These are phyloP conservation scores for Aureobasidium mangrovei DNA, from an alignment of 2,329 filamentous ascomycete species.

Conservation along the genomic window DNA sequence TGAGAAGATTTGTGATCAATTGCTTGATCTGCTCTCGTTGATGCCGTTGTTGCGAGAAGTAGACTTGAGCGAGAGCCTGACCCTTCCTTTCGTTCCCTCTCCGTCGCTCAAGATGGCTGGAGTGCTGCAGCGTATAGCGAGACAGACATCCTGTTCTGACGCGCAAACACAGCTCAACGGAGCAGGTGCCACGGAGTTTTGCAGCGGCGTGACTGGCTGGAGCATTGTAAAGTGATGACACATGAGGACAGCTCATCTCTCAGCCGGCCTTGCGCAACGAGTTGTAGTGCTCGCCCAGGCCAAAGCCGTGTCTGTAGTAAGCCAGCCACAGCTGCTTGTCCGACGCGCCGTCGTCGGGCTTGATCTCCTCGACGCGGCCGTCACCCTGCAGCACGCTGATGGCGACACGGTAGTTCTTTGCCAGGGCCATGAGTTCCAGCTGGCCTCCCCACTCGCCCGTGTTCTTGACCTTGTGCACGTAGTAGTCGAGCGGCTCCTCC, in stretches of 20 bases:
- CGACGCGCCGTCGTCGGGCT: conserved; percentile 41
- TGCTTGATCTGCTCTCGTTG: no score
- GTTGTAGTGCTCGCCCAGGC: conserved; percentile 95
- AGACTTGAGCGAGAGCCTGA: no score
- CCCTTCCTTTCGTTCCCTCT: no score
- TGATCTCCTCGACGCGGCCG: conserved; percentile 68
- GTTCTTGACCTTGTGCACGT: conserved; percentile 67
- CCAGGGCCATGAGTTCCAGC: conserved; percentile 77
- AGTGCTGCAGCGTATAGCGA: no score
- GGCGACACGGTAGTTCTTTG: conserved; percentile 67
- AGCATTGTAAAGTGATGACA: no score
- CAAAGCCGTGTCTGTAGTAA: conserved; percentile 91
- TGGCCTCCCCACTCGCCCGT: conserved; percentile 97
- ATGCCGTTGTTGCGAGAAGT: no score
- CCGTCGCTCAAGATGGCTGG: no score
- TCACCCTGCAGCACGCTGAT: conserved; percentile 79
- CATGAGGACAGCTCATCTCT: neutral
- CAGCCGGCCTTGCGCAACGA: conserved; percentile 48
- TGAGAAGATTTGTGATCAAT: no score
- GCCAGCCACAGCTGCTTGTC: conserved; percentile 73
- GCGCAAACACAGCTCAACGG: no score
- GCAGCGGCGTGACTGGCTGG: no score
- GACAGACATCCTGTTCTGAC: no score
- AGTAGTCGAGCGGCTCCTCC: conserved; percentile 66
- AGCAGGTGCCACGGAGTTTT: no score